Evolutionary conservation across 1,139 yeast genomes (phyloP).

Genomic region (Arxiozyma slooffiae): DNA sequence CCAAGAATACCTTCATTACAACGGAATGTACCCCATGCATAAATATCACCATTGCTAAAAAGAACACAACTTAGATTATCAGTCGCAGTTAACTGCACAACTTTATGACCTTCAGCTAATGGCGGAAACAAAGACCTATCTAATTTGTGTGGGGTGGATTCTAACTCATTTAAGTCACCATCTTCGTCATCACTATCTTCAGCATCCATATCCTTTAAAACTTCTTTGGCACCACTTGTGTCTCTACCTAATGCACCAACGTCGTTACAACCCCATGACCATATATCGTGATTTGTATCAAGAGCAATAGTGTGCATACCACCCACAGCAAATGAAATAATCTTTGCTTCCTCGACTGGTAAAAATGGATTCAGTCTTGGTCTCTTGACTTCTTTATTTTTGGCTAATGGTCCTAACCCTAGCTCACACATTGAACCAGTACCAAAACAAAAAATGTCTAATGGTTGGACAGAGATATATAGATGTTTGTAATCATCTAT

Average conservation of each 20-base stretch:
- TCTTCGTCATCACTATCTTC: constrained; percentile 57
- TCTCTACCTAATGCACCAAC: constrained; percentile 89
- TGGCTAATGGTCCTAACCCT: constrained; percentile 85
- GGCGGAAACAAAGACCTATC: constrained; percentile 48
- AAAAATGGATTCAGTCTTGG: constrained; percentile 83
- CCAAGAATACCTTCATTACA: constrained; percentile 88
- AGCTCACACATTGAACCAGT: constrained; percentile 95
- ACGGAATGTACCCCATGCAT: constrained; percentile 97
- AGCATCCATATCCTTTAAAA: constrained; percentile 56
- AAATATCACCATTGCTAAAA: constrained; percentile 74
- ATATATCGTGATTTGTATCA: constrained; percentile 59
- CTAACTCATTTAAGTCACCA: constrained; percentile 78
- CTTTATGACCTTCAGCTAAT: constrained; percentile 34
- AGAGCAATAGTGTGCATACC: constrained; percentile 90
- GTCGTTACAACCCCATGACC: constrained; percentile 99
- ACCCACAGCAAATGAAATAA: constrained; percentile 84
- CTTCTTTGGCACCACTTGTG: constrained; percentile 52
- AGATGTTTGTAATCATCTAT: constrained; percentile 25
- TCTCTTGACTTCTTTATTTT: constrained; percentile 84
- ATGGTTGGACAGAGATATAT: constrained; percentile 31
- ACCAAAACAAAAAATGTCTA: constrained; percentile 89
- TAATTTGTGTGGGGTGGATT: constrained; percentile 77
- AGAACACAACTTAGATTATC: constrained; percentile 82
- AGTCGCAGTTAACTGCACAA: constrained; percentile 84
- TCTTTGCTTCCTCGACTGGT: constrained; percentile 48